Base-by-base conservation (phyloP, 352 stramenopile genomes). In the Achlya hypogyna region DNA sequence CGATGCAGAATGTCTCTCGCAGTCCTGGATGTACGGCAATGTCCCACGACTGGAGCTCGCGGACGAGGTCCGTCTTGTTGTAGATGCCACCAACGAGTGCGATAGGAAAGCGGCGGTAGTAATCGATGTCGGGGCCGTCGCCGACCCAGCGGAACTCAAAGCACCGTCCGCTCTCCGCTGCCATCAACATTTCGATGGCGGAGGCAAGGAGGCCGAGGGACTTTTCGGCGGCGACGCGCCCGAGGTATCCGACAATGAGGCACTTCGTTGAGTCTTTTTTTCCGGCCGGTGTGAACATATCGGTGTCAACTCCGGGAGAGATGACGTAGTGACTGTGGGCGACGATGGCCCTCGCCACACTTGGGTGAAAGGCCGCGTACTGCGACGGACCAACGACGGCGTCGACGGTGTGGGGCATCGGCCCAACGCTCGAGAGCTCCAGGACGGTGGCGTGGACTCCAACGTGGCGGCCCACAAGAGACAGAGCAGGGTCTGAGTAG, bases 1-100 rank as follows among this genome's bases (percentile, higher is more conserved):
- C 64, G 25, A 85, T 79, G 62, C 72, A 81, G 64, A 85, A 86
- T 9, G 77, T 85, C 49, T 85, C 77, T 56, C 25, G 49, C 10
- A 56, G 31, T 10, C 49, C 49, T 10, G 49, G 49, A 20, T 35
- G 25, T 3, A 56, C 49, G 4, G 49, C 49, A 10, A 56, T 2
- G 8, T 56, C 49, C 49, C 49, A 56, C 2, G 49, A 56, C 31
- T 56, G 49, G 25, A 56, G 49, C 31, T 56, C 49, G 25, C 25
- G 49, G 25, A 56, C 49, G 31, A 56, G 49, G 16, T 12, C 25
- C 12, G 49, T 56, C 49, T 56, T n/a, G 49, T 56, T 56, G 31
- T 56, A 56, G 8, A 56, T 56, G 8, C 49, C 49, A 12, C 49
- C 49, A 10, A 56, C 6, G 2, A 56, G 25, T n/a, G 14, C 31